A percentile compares a stretch with the other conserved stretches of the same genome.
phyloP scores from a whole-genome alignment of 2,329 filamentous ascomycete species.

The Talaromyces sp. region DNA sequence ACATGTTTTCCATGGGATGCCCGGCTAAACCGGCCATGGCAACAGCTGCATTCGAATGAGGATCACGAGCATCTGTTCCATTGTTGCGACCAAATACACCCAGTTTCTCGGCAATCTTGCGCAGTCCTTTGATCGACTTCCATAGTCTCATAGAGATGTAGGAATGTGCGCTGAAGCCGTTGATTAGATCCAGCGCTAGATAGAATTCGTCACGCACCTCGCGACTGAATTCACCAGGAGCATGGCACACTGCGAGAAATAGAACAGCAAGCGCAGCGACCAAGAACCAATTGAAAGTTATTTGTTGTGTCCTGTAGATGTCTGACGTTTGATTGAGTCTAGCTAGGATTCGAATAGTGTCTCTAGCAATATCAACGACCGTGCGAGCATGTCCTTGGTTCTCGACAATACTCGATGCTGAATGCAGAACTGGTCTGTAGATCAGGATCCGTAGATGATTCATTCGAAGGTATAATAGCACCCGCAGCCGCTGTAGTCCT shows the following conservation, averaged over 20 bases:
- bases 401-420: slow-evolving; percentile 74
- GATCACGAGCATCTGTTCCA: slow-evolving; percentile 47
- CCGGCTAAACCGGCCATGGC: slow-evolving; percentile 65
- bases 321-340: slow-evolving; percentile 60
- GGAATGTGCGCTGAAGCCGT: slow-evolving; percentile 59
- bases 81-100: slow-evolving; percentile 48
- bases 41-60: slow-evolving; percentile 60
- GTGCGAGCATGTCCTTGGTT: slow-evolving; percentile 71
- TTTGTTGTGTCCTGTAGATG: slow-evolving; percentile 62
- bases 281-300: slow-evolving; percentile 66
- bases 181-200: slow-evolving; percentile 62
- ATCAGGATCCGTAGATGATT: slow-evolving; percentile 91
- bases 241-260: slow-evolving; percentile 63
- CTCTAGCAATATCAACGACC: slow-evolving; percentile 62
- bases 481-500: slow-evolving; percentile 68
- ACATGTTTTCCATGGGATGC: slow-evolving; percentile 57
- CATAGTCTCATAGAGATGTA: slow-evolving; percentile 61
- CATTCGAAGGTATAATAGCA: slow-evolving; percentile 79
- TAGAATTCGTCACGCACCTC: slow-evolving; percentile 65
- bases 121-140: slow-evolving; percentile 62
- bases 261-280: slow-evolving; percentile 62
- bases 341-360: slow-evolving; percentile 60
- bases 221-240: slow-evolving; percentile 58
- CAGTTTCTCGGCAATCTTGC: slow-evolving; percentile 60
- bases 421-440: slow-evolving; percentile 82